Evolutionary conservation across 139 green algal species (phyloP), one percentile per base, ranked within the genome.

Genomic region (Helicosporidium sp.): DNA sequence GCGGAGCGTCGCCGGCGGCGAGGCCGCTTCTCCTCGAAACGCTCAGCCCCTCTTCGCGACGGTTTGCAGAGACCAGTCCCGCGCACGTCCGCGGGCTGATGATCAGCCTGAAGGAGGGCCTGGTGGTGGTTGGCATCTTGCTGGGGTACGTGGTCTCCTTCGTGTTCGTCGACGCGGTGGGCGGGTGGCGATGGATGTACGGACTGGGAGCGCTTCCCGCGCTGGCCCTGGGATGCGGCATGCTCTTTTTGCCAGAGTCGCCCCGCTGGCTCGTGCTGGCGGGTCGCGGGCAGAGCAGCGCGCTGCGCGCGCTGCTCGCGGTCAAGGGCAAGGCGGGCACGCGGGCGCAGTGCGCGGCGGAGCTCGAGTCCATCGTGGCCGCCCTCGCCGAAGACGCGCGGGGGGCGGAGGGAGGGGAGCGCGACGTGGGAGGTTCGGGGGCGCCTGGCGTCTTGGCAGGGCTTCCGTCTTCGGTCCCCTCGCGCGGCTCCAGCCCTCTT

Each of bases 111-210:
- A 90, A 93, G 54, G 83, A 94, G 49, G 75, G 40, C 5, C 58
- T 82, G 43, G 85, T 94, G 43, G 82, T 94, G 41, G 58, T 51
- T 3, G 84, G 84, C 55, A 93, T 94, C 43, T 54, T 94, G 33
- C 26, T 76, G 22, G 85, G 85, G 15, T 68, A 68, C 33, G 41
- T 27, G 6, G 22, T 48, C 7, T 49, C 41, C 5, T 69, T 56
- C 31, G 33, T 41, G 1, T 48, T 43, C 18, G 54, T 59, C 26
- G 55, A 54, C 29, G 43, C 55, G 7, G 58, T 72, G n/a, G 83
- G 73, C 20, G 85, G 83, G 2, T 95, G 85, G 85, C 47, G 79
- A 5, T 54, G 48, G 47, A 86, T 93, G 55, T 89, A 81, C 27
- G 72, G 64, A 3, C 40, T 51, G 12, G 66, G 69, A 0, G 42